Evolutionary conservation across 2,329 filamentous ascomycete species (phyloP), one percentile per base, ranked within the genome.

Genomic region (Aspergillus vadensis): DNA sequence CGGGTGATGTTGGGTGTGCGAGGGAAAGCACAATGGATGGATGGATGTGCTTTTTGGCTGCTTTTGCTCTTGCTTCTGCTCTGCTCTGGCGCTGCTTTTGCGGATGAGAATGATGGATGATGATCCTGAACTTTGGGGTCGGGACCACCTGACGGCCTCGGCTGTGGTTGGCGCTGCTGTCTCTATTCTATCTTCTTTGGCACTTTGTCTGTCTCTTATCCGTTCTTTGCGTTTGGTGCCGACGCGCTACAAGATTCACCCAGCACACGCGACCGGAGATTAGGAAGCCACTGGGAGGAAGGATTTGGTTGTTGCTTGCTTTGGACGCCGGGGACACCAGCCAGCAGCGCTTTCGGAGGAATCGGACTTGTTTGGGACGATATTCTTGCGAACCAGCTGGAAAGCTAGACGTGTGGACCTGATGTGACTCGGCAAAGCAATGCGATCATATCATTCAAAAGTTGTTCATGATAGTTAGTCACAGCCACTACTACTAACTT

Each of bases 111-210:
- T 27, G 63, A 64, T 65, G 57, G 59, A 58, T 62, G 63, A 64
- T 58, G 58, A 64, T 62, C 53, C 60, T 65, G 62, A 36, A 62
- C 60, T 64, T 64, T 64, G 64, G 66, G 52, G 67, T 62, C 64
- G 64, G 66, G 70, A 65, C 70, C 70, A 72, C 69, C 68, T 71
- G 69, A 71, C 63, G 70, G 69, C 69, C 70, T 72, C 66, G 67
- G 68, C 64, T 67, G 60, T 54, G 55, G 57, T 62, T 60, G 60
- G 64, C 63, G 60, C 60, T 61, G 58, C 14, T 23, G 44, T 32
- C 30, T 50, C 36, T 55, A 6, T 38, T 12, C 38, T 56, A 14
- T 25, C 21, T 43, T 32, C 15, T 21, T 12, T 30, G 27, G 27
- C 27, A 30, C 27, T 14, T 30, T 14, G n/a, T 21, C n/a, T 25